These are phyloP conservation scores for Actinomucor elegans DNA, from an alignment of 371 early-diverging fungal genomes.

Conservation along the genomic window DNA sequence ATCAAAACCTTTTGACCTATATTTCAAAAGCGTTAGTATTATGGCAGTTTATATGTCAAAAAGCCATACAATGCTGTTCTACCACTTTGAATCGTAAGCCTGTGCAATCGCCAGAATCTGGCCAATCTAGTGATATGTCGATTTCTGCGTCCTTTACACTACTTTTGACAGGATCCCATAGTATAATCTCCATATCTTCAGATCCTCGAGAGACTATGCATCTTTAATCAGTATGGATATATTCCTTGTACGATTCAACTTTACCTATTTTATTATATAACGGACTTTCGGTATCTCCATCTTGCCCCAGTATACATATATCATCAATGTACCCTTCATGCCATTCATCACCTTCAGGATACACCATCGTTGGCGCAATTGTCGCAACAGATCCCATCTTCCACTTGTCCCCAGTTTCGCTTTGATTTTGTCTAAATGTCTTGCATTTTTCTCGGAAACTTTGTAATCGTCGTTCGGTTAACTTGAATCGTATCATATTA, in stretches of 20 bases:
- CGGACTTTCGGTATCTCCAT: conserved; percentile 4
- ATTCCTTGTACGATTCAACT: background rate
- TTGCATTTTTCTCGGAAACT: background rate
- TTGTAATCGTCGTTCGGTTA: conserved; percentile 1
- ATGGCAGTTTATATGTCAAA: too few species aligned
- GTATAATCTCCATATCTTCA: conserved; percentile 37
- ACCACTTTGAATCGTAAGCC: conserved; percentile 39
- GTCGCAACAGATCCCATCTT: background rate
- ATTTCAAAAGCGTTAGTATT: too few species aligned
- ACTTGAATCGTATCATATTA: conserved; percentile 23
- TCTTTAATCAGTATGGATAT: background rate
- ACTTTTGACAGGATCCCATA: conserved; percentile 41
- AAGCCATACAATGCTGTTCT: too few species aligned
- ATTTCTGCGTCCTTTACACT: conserved; percentile 40
- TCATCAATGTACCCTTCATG: conserved; percentile 63
- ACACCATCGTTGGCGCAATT: conserved; percentile 23
- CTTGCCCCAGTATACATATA: conserved; percentile 38
- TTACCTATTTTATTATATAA: conserved; percentile 20
- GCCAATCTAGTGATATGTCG: conserved; percentile 35
- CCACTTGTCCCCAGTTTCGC: background rate
- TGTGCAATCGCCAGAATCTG: conserved; percentile 26
- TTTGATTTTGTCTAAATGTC: background rate
- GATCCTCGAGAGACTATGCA: conserved; percentile 39
- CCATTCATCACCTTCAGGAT: conserved; percentile 58
- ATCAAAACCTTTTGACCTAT: conserved; percentile 32